Base-by-base conservation (phyloP, 2,329 filamentous ascomycete species). In the Xylaria sp. region DNA sequence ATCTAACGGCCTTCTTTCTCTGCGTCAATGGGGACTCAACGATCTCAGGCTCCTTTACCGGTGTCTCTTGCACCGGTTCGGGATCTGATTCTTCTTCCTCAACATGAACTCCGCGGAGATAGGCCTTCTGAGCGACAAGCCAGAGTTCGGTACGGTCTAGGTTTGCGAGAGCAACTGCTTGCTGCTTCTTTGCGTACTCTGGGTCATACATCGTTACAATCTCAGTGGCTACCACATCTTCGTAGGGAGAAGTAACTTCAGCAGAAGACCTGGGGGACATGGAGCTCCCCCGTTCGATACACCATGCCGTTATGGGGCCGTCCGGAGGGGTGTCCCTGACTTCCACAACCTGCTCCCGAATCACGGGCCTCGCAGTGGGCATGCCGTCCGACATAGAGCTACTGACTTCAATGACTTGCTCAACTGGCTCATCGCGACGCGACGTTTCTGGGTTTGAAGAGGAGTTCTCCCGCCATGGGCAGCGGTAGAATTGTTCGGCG, bases 401-500 rank as follows among this genome's bases (percentile, higher is more conserved):
- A 13, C 55, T 58, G 13, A 64, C 37, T 53, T 64, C 62, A 35
- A 92, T 76, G 37, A 90, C 79, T 51, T 86, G 88, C 71, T 92
- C 89, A 52, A 90, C 75, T 30, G 87, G 78, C 16, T 9, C 75
- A 74, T 1, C 76, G 73, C 35, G 71, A 71, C 5, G 76, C 71
- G 13, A 58, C 55, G 66, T 16, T 16, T 16, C 44, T 7, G 74
- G 73, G 2, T 76, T 65, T 2, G 73, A 72, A 30, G 75, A 73
- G 44, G 71, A 69, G 6, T 75, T 63, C 54, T 75, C 75, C 65
- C 79, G 81, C 88, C 92, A 97, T 2, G 92, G 92, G 34, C 88
- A 82, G 63, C 88, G 87, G 76, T 97, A 97, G 70, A 97, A 97
- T 63, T 89, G 85, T 72, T 96, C 91, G 8, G 93, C 93, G n/a